phyloP scores from a whole-genome alignment of 805 yeast species.

The Lipomyces kockii region DNA sequence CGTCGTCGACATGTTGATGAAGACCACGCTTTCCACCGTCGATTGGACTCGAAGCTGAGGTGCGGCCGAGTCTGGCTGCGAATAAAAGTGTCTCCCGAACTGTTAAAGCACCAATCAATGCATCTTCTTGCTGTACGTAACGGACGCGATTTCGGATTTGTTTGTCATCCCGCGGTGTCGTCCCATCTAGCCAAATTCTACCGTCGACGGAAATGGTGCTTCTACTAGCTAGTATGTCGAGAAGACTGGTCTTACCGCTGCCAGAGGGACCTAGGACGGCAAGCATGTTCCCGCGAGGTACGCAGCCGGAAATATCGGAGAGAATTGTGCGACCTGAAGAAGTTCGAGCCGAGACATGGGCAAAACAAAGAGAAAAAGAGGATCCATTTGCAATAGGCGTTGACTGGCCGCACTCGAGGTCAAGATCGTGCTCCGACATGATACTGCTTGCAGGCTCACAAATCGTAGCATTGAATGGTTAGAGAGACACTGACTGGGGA shows the following conservation, averaged over 20 bases:
- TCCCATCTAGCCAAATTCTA: constrained; percentile 56
- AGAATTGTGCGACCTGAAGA: background rate
- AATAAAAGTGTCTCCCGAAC: constrained; percentile 60
- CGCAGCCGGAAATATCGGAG: background rate
- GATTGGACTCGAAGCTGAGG: constrained; percentile 42
- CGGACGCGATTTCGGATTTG: constrained; percentile 59
- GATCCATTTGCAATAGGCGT: background rate
- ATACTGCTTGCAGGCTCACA: background rate
- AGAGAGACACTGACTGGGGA: background rate
- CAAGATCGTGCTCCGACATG: background rate
- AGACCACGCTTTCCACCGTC: constrained; percentile 48
- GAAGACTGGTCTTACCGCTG: constrained; percentile 63
- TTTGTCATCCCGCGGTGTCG: constrained; percentile 51
- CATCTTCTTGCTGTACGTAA: constrained; percentile 65
- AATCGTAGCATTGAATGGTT: too few relatives aligned
- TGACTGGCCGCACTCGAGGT: background rate
- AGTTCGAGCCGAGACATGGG: background rate
- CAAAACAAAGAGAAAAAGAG: background rate
- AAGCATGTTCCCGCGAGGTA: constrained; percentile 10
- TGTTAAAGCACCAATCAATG: constrained; percentile 56
- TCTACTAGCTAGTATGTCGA: constrained; percentile 59
- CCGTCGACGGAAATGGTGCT: constrained; percentile 65
- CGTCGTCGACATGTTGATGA: constrained; percentile 56
- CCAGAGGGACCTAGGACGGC: constrained; percentile 69
- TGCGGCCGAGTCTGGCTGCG: constrained; percentile 51